Conservation (phyloP, 176 grass and related monocot species). For the Cenchrus fungigraminus region DNA sequence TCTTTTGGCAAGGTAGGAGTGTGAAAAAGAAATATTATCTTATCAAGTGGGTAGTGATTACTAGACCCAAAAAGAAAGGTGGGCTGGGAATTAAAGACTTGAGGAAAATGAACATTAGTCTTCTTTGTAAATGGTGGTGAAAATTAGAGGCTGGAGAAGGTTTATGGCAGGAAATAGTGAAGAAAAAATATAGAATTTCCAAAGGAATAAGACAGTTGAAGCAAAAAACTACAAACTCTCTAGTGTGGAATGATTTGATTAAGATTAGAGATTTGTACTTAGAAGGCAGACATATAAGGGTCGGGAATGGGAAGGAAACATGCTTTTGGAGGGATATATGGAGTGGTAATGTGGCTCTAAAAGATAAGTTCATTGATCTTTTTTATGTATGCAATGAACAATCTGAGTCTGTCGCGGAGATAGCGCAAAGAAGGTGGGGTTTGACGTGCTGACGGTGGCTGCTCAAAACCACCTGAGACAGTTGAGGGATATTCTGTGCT, state of each 20-base stretch:
- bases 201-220: neutral
- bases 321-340: too few species aligned
- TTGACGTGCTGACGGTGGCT: too few species aligned
- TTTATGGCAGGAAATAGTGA: neutral
- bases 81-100: neutral
- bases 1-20: neutral
- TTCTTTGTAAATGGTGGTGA: neutral
- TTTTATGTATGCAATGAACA: too few species aligned
- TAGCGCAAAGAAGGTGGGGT: too few species aligned
- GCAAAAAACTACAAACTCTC: neutral
- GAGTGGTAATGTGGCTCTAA: too few species aligned
- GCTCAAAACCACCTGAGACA: too few species aligned
- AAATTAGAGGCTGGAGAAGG: neutral
- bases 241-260: neutral
- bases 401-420: too few species aligned
- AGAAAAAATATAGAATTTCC: neutral
- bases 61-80: too few species aligned
- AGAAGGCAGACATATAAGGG: neutral
- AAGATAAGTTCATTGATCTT: too few species aligned
- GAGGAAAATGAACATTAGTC: neutral
- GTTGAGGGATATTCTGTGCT: too few species aligned
- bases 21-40: neutral
- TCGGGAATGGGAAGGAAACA: too few species aligned
- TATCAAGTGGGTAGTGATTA: too few species aligned
- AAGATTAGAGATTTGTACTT: neutral